A percentile compares a stretch with the other conserved stretches of the same genome.
phyloP scores from a whole-genome alignment of 257 asterid species.

The Coffea eugenioides region DNA sequence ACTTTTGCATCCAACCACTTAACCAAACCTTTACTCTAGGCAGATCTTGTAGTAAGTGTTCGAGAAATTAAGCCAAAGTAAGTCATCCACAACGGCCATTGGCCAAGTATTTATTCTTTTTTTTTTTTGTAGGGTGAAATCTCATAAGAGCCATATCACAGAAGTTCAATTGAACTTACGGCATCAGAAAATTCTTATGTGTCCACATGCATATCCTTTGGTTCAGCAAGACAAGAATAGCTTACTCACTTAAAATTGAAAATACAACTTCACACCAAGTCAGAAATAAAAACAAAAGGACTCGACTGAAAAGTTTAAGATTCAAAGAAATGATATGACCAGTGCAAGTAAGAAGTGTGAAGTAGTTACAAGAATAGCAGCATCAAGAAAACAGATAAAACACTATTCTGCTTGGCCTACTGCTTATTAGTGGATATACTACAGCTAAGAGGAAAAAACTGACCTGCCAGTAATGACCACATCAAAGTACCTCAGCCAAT shows the following conservation, averaged over 20 bases:
- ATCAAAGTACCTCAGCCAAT: slow-evolving; percentile 87
- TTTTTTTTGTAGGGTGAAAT: neutral
- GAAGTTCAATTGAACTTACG: neutral
- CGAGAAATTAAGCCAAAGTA: neutral
- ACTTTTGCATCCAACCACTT: too few species aligned
- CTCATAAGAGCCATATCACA: neutral
- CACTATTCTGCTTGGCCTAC: neutral
- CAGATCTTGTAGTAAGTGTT: neutral
- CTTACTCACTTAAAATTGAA: neutral
- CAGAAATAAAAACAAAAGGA: neutral
- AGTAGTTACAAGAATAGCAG: neutral
- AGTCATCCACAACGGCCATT: neutral
- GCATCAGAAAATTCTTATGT: neutral
- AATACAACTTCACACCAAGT: neutral
- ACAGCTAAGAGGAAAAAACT: slow-evolving; percentile 22
- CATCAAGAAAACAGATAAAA: neutral
- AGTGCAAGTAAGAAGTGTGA: neutral
- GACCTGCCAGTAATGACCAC: slow-evolving; percentile 97
- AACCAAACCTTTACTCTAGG: neutral
- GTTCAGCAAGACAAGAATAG: neutral
- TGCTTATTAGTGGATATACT: neutral
- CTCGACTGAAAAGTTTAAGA: neutral
- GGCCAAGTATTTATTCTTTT: neutral
- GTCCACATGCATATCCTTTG: too few species aligned
- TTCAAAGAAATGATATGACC: neutral